Percentiles rank a stretch among this genome's conserved stretches.
Conservation (phyloP, 208 protist species). For the Trypanosoma congolense region DNA sequence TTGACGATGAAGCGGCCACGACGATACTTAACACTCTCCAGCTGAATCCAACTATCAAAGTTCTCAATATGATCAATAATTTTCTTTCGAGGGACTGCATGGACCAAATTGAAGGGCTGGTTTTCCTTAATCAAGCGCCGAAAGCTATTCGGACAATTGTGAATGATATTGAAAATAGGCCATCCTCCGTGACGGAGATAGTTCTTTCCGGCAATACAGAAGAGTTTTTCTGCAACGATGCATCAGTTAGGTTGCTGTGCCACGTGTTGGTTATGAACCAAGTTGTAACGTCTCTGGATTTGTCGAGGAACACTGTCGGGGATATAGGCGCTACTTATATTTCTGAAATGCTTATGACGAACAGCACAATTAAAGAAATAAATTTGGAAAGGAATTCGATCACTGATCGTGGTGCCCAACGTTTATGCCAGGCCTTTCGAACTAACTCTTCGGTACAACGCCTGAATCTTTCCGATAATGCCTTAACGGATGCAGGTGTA, state of each 20-base stretch:
- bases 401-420: slow-evolving; percentile 59
- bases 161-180: slow-evolving; percentile 53
- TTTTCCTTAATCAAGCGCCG: slow-evolving; percentile 74
- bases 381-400: slow-evolving; percentile 68
- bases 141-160: slow-evolving; percentile 47
- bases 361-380: slow-evolving; percentile 44
- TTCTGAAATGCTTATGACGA: slow-evolving; percentile 59
- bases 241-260: slow-evolving; percentile 59
- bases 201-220: slow-evolving; percentile 50
- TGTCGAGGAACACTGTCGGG: slow-evolving; percentile 80
- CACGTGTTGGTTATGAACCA: slow-evolving; percentile 59
- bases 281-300: slow-evolving; percentile 51
- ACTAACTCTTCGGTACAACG: slow-evolving; percentile 52
- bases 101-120: slow-evolving; percentile 60
- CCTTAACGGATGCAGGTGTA: slow-evolving; percentile 43
- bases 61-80: slow-evolving; percentile 76
- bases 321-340: slow-evolving; percentile 64
- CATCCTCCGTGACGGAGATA: slow-evolving; percentile 31
- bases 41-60: slow-evolving; percentile 54
- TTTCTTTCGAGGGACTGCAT: slow-evolving; percentile 40
- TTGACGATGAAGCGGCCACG: slow-evolving; percentile 46
- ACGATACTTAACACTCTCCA: slow-evolving; percentile 52
- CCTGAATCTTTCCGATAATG: slow-evolving; percentile 73
- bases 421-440: slow-evolving; percentile 64
- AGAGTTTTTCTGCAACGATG: slow-evolving; percentile 54